phyloP scores from a whole-genome alignment of 2,329 filamentous ascomycete genomes.

The Trichoderma sp. region DNA sequence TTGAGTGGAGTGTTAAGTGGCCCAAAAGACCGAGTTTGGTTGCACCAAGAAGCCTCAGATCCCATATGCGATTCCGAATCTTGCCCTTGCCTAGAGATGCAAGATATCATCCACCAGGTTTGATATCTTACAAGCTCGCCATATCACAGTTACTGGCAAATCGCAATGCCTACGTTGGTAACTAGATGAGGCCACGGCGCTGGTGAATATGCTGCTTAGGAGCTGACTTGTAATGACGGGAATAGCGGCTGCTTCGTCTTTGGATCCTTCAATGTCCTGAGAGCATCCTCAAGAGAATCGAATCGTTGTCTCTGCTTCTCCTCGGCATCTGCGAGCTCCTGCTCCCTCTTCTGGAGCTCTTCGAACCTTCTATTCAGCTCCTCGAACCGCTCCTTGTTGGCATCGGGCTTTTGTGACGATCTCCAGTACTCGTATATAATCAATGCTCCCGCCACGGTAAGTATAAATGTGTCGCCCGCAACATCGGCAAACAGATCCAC shows the following conservation, averaged over 20 bases:
- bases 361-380: slow-evolving; percentile 49
- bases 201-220: not conserved
- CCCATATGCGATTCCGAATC: not conserved
- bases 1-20: slow-evolving; percentile 2
- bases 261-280: slow-evolving; percentile 51
- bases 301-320: slow-evolving; percentile 48
- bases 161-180: not conserved
- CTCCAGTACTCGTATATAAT: slow-evolving; percentile 62
- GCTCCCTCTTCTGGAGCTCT: slow-evolving; percentile 48
- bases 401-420: slow-evolving; percentile 58
- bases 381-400: slow-evolving; percentile 52
- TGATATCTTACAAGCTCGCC: not conserved
- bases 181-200: not conserved
- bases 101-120: too few relatives aligned
- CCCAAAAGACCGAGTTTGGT: not conserved
- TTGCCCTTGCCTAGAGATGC: not conserved
- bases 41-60: not conserved
- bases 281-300: slow-evolving; percentile 51
- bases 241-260: slow-evolving; percentile 56
- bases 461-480: slow-evolving; percentile 61
- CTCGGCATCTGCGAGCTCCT: slow-evolving; percentile 46
- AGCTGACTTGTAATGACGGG: slow-evolving; percentile 34
- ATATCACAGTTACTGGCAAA: not conserved
- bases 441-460: slow-evolving; percentile 54
- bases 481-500: slow-evolving; percentile 67